These are phyloP conservation scores for Tilletia walkeri DNA, from an alignment of 1,284 basidiomycete genomes.

Conservation along the genomic window DNA sequence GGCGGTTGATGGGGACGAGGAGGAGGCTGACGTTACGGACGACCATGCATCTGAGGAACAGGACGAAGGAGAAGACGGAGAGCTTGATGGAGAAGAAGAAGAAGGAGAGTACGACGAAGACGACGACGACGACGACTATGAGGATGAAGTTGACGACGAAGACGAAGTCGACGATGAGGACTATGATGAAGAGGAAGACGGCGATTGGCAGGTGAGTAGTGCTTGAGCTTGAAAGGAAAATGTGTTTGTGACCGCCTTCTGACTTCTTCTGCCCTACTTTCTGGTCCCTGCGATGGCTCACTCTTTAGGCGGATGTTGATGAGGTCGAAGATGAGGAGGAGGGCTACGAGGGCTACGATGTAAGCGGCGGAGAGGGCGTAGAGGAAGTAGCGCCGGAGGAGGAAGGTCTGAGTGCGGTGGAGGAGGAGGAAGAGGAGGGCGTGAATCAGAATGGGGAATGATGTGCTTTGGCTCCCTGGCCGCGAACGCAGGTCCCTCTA, in stretches of 20 bases:
- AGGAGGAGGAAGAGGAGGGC: constrained; percentile 34
- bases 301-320: neutral
- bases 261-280: no score
- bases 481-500: no score
- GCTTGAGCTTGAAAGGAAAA: no score
- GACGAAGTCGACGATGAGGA: constrained; percentile 21
- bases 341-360: constrained; percentile 9
- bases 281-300: no score
- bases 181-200: constrained; percentile 9
- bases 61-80: constrained; percentile 15
- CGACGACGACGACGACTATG: constrained; percentile 23
- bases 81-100: constrained; percentile 9
- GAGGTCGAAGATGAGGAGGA: constrained; percentile 25
- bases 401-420: constrained; percentile 17
- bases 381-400: neutral
- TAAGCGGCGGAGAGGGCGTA: no score
- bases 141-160: neutral
- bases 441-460: constrained; percentile 32
- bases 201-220: constrained; percentile 10
- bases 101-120: constrained; percentile 18
- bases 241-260: no score
- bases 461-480: no score
- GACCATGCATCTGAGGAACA: neutral
- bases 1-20: no score
- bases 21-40: constrained; percentile 21